Evolutionary conservation across 805 yeast genomes (phyloP), one percentile per base, ranked within the genome.

Genomic region (Wickerhamomyces bisporus): DNA sequence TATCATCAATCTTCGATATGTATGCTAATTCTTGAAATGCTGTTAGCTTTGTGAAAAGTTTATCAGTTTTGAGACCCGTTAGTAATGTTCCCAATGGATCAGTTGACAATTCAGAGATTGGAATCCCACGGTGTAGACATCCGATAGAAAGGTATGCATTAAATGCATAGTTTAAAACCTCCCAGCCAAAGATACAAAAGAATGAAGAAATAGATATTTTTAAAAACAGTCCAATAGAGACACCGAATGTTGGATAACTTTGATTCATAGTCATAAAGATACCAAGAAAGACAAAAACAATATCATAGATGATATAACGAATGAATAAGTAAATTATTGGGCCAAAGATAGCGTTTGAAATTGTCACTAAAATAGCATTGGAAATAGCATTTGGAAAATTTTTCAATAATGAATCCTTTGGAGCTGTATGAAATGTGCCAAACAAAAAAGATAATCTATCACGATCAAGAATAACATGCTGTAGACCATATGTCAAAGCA

Each of bases 1-100:
- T 45, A 42, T 72, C 70, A 2, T 65, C 53, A 3, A 76, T 60
- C 2, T 78, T 72, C 7, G 88, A 64, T 33, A 83, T 64, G 49
- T 73, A 79, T 1, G 86, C 82, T 38, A 83, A 63, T 52, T 84
- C 93, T 59, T 84, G 91, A 60, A 77, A 82, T 3, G 91, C 88
- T 1, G 87, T 77, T 41, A 78, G 54, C 42, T 77, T 71, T 1
- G 74, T 73, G 38, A 75, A 65, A 10, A 64, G 66, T 35, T 66
- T 68, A 23, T 60, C 55, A 26, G 79, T 79, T 35, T 71, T 69
- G 43, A 84, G 65, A 0, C 91, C 91, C 3, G 79, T 68, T 11
- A 83, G 55, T 27, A 84, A 60, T 1, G 88, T 79, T 36, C 71
- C 74, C 34, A 79, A 63, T 7, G 86, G 88, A 35, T 75, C 78